These are phyloP conservation scores for Russula sp. DNA, from an alignment of 768 basidiomycete genomes.

Conservation along the genomic window DNA sequence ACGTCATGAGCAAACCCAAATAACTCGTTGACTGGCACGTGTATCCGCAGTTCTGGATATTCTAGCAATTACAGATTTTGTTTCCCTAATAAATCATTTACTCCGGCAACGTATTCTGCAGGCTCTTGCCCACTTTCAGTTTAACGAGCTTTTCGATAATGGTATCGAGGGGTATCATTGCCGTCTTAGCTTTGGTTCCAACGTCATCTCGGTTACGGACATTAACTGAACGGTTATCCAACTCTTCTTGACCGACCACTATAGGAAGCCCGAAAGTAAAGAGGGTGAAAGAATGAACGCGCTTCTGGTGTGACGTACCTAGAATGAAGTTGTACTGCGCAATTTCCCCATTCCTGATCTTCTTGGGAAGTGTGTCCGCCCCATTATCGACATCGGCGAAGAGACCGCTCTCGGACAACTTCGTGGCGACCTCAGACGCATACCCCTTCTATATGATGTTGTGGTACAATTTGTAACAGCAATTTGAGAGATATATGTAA, in stretches of 20 bases:
- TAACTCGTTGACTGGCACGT: neutral
- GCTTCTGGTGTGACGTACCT: conserved; percentile 49
- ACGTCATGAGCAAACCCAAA: neutral
- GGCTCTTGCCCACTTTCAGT: conserved; percentile 59
- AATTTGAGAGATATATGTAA: neutral
- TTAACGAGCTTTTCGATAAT: conserved; percentile 65
- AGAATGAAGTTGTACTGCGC: conserved; percentile 98
- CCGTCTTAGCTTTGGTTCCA: conserved; percentile 76
- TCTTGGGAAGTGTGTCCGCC: conserved; percentile 91
- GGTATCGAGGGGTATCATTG: conserved; percentile 70
- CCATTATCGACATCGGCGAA: conserved; percentile 93
- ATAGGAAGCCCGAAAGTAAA: conserved; percentile 13
- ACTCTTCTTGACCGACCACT: conserved; percentile 96
- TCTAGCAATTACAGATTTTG: conserved; percentile 8
- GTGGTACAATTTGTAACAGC: neutral
- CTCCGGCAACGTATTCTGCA: conserved; percentile 51
- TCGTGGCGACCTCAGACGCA: conserved; percentile 73
- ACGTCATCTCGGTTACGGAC: conserved; percentile 94
- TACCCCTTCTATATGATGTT: conserved; percentile 69
- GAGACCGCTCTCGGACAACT: conserved; percentile 64
- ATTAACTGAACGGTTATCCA: conserved; percentile 84
- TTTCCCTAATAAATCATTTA: conserved; percentile 8
- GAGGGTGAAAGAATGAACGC: neutral
- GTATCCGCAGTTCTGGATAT: conserved; percentile 1
- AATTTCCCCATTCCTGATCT: conserved; percentile 95